Evolutionary conservation across 1,139 yeast genomes (phyloP).

Genomic region (Candida sojae): DNA sequence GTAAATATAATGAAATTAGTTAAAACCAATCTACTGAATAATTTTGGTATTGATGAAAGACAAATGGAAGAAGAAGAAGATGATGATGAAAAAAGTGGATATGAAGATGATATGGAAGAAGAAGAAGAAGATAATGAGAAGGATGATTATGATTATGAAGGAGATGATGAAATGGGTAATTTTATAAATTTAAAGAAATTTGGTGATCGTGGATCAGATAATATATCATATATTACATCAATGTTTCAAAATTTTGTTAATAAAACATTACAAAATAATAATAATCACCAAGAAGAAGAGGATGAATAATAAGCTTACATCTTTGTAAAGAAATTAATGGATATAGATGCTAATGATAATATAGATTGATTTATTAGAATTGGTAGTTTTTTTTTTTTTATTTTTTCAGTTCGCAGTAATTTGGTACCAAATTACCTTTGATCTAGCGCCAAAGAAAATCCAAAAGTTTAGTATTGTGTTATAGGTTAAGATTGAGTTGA

Average conservation of each 20-base stretch:
- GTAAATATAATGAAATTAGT: conserved; percentile 31
- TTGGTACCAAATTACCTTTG: no score
- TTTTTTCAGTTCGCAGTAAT: no score
- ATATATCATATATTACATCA: conserved; percentile 35
- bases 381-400: no score
- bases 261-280: conserved; percentile 13
- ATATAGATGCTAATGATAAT: no score
- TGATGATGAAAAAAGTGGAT: conserved; percentile 12
- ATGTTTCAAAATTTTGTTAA: conserved; percentile 45
- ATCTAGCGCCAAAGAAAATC: no score
- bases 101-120: conserved; percentile 14
- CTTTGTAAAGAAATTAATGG: no score
- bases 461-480: no score
- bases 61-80: conserved; percentile 6
- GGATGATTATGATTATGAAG: conserved; percentile 20
- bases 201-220: conserved; percentile 21
- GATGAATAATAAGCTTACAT: background rate
- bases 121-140: conserved; percentile 12
- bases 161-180: conserved; percentile 21
- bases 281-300: background rate
- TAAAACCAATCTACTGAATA: conserved; percentile 38
- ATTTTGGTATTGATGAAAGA: conserved; percentile 34
- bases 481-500: no score
- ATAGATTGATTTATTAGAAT: no score
- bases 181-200: conserved; percentile 31